Evolutionary conservation across 176 grass and related monocot genomes (phyloP).

Genomic region (Avena sativa): DNA sequence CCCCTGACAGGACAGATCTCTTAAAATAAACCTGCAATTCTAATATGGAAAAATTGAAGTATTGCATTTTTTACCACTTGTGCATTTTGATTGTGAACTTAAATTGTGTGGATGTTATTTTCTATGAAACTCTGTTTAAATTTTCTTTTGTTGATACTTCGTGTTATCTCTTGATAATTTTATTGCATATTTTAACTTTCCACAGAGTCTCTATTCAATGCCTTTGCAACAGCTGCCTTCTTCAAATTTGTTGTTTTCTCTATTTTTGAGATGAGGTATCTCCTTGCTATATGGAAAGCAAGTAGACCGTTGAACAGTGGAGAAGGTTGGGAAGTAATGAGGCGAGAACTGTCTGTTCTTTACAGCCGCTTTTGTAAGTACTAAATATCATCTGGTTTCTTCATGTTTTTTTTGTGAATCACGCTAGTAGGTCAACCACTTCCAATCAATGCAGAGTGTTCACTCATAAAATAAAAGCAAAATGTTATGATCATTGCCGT

Average conservation of each 20-base stretch:
- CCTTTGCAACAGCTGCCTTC: slow-evolving; percentile 96
- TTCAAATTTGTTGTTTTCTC: slow-evolving; percentile 99
- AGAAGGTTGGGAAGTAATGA: slow-evolving; percentile 97
- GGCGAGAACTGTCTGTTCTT: slow-evolving; percentile 91
- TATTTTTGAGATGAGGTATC: slow-evolving; percentile 99
- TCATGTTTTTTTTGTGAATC: slow-evolving; percentile 22
- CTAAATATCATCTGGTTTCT: slow-evolving; percentile 40
- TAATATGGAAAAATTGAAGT: background rate
- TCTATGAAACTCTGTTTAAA: slow-evolving; percentile 16
- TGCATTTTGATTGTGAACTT: slow-evolving; percentile 23
- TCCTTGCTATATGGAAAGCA: slow-evolving; percentile 98
- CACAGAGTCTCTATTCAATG: slow-evolving; percentile 99
- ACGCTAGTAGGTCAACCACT: background rate
- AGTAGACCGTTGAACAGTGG: slow-evolving; percentile 84
- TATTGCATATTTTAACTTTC: slow-evolving; percentile 26
- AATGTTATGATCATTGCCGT: slow-evolving; percentile 30
- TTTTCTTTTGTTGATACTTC: background rate
- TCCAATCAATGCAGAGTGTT: slow-evolving; percentile 2
- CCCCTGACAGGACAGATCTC: background rate
- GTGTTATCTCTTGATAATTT: slow-evolving; percentile 4
- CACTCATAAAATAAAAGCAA: background rate
- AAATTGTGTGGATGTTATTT: background rate
- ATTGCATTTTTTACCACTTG: background rate
- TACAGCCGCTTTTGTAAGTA: slow-evolving; percentile 99
- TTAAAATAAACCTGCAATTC: slow-evolving; percentile 21